Base-by-base conservation (phyloP, 2,329 filamentous ascomycete genomes). In the Penicillium hesseltinei region DNA sequence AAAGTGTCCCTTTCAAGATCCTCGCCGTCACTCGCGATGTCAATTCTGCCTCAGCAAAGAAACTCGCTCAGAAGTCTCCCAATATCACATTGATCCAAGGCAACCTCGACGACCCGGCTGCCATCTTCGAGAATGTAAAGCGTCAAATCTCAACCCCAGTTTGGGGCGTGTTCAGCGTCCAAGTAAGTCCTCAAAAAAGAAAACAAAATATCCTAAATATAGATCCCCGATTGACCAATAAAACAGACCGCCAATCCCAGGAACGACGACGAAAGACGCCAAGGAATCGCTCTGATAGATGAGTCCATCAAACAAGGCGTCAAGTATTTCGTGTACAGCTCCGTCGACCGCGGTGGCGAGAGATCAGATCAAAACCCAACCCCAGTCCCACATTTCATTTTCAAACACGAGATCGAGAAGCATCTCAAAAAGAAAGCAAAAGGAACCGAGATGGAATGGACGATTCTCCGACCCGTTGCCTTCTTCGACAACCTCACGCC, bases 151-250 rank as follows among this genome's bases (percentile, higher is more conserved):
- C 67, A 13, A 45, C 51, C 19, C 73, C 77, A 2, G 78, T 86
- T 56, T 84, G 81, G 80, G 84, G 84, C 4, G 84, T 88, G 6
- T 88, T 83, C 71, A 84, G 81, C 23, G 84, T 89, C 0, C 84
- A 86, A 71, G 76, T 84, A 40, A 38, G 31, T 40, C 19, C 25
- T 33, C 3, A 10, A 4, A 25, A 27, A 36, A 4, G 19, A 27
- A 29, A 9, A 23, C 2, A 11, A 13, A 11, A 13, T 11, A 11
- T 25, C n/a, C 6, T 1, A 31, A 15, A 15, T 5, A 8, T 10
- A 31, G 17, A 31, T 35, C 19, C 25, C 17, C 11, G 5, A 29
- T 13, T 33, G 8, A 51, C 38, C 11, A n/a, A 48, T 10, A 25
- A 40, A 48, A 21, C 13, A 56, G 47, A 17, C 40, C 5, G 35